These are phyloP conservation scores for Hirschfeldia incana DNA, from an alignment of 345 rosid species.

Conservation along the genomic window DNA sequence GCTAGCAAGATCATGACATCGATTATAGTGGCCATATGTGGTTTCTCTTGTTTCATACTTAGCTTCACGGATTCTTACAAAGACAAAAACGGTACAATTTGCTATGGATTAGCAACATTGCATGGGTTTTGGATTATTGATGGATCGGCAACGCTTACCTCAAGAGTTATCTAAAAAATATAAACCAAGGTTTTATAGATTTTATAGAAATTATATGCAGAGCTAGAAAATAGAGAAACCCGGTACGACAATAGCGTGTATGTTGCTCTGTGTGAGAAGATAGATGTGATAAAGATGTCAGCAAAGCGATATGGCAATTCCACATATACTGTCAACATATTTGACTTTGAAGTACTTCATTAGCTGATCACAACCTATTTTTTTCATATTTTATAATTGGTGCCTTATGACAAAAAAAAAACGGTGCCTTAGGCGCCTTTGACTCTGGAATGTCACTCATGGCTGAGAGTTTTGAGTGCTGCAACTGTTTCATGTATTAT, in stretches of 20 bases:
- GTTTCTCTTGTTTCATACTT: slow-evolving; percentile 63
- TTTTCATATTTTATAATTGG: neutral
- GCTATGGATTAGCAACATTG: slow-evolving; percentile 71
- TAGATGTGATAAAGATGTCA: neutral
- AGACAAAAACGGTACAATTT: slow-evolving; percentile 66
- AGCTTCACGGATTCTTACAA: no score
- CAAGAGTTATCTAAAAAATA: slow-evolving; percentile 54
- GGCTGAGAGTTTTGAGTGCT: neutral
- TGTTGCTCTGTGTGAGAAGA: neutral
- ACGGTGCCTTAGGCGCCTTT: no score
- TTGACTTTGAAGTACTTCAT: neutral
- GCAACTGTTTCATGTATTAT: neutral
- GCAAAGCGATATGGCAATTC: neutral
- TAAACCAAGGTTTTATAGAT: no score
- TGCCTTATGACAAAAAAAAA: no score
- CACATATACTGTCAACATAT: neutral
- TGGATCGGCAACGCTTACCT: slow-evolving; percentile 60
- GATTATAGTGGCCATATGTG: slow-evolving; percentile 56
- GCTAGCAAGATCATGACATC: slow-evolving; percentile 57
- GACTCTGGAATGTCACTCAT: neutral
- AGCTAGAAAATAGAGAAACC: neutral
- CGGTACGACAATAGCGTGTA: no score
- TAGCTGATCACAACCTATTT: neutral
- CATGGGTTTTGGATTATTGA: slow-evolving; percentile 81
- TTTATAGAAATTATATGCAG: neutral